Evolutionary conservation across 345 rosid species (phyloP), one percentile per base, ranked within the genome.

Genomic region (Eucalyptus pauciflora): DNA sequence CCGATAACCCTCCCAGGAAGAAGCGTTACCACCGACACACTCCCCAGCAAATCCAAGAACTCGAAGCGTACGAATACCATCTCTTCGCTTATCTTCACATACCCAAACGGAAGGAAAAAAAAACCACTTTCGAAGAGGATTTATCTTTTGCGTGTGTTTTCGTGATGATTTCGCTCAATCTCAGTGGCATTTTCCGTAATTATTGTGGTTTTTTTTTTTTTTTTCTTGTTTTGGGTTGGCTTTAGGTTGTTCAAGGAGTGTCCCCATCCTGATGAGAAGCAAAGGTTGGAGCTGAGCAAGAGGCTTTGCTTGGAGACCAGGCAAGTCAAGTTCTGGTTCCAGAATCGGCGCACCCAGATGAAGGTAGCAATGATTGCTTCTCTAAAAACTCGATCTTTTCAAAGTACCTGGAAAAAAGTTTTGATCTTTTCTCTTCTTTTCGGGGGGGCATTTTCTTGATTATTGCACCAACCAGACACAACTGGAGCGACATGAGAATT

Each of bases 11-110:
- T 90, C 99, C 99, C 0, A 91, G 95, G 88, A 98, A 98, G 94
- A 98, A 98, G 90, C 92, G 99, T 91, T 96, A 97, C 91, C 99
- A 98, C 96, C 99, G 99, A 93, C 99, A 98, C 95, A 98, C 99
- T 90, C 99, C 99, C 85, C 99, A 96, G 85, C 99, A 98, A 96
- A 98, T 98, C 96, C 99, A 97, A 91, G 99, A 98, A 48, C 99
- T 98, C 41, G 99, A 98, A 94, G 83, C 96, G 99, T 98, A 96
- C 50, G 93, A 46, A 88, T 88, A 87, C n/a, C 45, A 88, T 46
- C 88, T 86, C 88, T 52, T 76, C 67, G 22, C 62, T 83, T 24
- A 71, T 16, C 18, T 31, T 71, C 81, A 37, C 81, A 41, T 10
- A 37, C 81, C 81, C 81, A 71, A 71, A 37, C 12, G 46, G 27